A percentile compares a stretch with the other conserved stretches of the same genome.
Conservation (phyloP, 768 basidiomycete genomes). For the Kwoniella mangroviensis region DNA sequence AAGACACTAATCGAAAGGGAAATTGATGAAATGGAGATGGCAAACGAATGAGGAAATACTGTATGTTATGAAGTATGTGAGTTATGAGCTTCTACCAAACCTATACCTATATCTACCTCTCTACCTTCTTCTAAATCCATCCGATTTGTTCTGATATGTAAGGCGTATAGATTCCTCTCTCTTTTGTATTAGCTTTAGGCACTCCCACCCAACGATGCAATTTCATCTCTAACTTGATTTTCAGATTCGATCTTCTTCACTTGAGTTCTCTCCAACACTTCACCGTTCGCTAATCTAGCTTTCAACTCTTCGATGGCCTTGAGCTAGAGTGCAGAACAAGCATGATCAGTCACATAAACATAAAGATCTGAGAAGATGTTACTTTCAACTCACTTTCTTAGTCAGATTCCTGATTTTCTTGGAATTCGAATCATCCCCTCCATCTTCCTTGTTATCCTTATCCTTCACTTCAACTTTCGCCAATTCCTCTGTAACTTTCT, state of each 20-base stretch:
- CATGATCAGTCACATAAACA: too few species aligned
- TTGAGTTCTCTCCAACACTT: slow-evolving; percentile 91
- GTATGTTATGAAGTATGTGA: neutral
- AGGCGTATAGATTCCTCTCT: too few species aligned
- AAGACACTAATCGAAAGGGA: neutral
- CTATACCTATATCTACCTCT: neutral
- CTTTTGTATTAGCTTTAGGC: slow-evolving; percentile 12
- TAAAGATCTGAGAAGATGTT: too few species aligned
- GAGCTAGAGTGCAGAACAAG: slow-evolving; percentile 63
- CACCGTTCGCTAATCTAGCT: slow-evolving; percentile 84
- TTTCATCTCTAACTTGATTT: slow-evolving; percentile 78
- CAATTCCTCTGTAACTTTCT: slow-evolving; percentile 58
- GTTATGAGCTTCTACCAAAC: neutral
- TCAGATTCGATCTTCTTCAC: slow-evolving; percentile 96
- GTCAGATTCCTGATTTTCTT: slow-evolving; percentile 94
- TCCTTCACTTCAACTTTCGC: slow-evolving; percentile 53
- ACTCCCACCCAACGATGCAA: slow-evolving; percentile 60
- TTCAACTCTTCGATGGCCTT: slow-evolving; percentile 99
- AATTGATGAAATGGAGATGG: too few species aligned
- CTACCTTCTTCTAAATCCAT: too few species aligned
- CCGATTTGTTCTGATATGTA: too few species aligned
- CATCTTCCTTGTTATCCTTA: slow-evolving; percentile 48
- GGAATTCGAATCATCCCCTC: slow-evolving; percentile 67
- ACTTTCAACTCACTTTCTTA: slow-evolving; percentile 75
- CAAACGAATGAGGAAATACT: neutral